Conservation (phyloP, 2,329 filamentous ascomycete species). For the Elsinoe batatas region DNA sequence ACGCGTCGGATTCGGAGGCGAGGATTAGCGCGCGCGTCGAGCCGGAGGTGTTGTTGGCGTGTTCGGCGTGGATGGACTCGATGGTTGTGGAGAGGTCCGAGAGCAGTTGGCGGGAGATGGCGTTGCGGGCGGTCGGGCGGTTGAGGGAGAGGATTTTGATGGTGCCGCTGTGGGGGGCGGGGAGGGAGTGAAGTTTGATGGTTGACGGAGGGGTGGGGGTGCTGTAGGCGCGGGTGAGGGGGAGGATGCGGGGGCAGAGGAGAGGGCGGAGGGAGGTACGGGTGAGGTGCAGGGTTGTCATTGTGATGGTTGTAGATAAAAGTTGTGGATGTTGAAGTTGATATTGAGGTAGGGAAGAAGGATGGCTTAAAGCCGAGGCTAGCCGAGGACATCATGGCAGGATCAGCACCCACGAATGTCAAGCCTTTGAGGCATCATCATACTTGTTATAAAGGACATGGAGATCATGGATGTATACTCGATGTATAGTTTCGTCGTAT, state of each 20-base stretch:
- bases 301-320: background rate
- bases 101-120: conserved; percentile 73
- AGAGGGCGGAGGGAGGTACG: background rate
- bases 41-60: conserved; percentile 43
- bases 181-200: conserved; percentile 63
- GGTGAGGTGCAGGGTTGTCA: background rate
- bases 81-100: conserved; percentile 62
- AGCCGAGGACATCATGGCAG: background rate
- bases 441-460: too few species aligned
- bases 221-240: conserved; percentile 7
- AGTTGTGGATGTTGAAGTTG: background rate
- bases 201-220: conserved; percentile 19
- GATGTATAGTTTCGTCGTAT: background rate
- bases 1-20: conserved; percentile 72
- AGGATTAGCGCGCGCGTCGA: conserved; percentile 72
- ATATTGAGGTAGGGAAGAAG: background rate
- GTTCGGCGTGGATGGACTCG: conserved; percentile 49
- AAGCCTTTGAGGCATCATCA: too few species aligned
- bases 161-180: conserved; percentile 68
- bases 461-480: too few species aligned
- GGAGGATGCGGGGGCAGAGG: background rate
- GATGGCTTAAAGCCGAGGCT: background rate
- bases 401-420: background rate
- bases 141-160: conserved; percentile 86
- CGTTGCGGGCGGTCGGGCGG: conserved; percentile 75